Evolutionary conservation across 23 red algal genomes (phyloP).

Genomic region (Porphyridium purpureum): DNA sequence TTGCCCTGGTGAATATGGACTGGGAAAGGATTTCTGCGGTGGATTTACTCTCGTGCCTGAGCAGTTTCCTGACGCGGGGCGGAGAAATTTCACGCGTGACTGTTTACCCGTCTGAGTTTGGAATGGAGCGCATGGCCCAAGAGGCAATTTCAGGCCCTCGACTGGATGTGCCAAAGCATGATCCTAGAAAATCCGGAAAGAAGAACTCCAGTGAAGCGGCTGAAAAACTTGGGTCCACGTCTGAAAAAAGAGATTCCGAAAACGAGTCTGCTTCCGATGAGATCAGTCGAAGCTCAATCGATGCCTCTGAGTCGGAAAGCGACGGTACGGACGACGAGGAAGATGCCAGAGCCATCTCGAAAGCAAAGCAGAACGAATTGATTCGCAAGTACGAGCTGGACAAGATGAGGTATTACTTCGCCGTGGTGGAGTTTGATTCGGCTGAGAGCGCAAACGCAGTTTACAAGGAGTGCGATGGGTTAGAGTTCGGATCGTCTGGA

Average conservation of each 20-base stretch:
- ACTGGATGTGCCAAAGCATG: conserved; percentile 22
- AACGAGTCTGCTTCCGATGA: not conserved
- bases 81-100: conserved; percentile 25
- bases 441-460: conserved; percentile 44
- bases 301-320: not conserved
- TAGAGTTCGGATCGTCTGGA: conserved; percentile 52
- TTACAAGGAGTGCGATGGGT: conserved; percentile 72
- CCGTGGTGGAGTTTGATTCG: conserved; percentile 58
- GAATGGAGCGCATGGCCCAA: conserved; percentile 30
- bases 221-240: not conserved
- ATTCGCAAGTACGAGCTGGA: conserved; percentile 75
- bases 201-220: not conserved
- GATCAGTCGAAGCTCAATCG: not conserved
- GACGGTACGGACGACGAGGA: conserved; percentile 12
- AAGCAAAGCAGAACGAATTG: conserved; percentile 8
- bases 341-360: not conserved
- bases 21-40: conserved; percentile 68
- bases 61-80: conserved; percentile 39
- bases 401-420: conserved; percentile 63
- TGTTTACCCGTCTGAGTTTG: conserved; percentile 64
- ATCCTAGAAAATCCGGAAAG: not conserved
- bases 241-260: not conserved
- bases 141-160: conserved; percentile 50
- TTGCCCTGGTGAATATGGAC: conserved; percentile 73
- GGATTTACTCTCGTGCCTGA: conserved; percentile 56